Evolutionary conservation across 2,329 filamentous ascomycete genomes (phyloP).

Genomic region (Colletotrichum tabaci): DNA sequence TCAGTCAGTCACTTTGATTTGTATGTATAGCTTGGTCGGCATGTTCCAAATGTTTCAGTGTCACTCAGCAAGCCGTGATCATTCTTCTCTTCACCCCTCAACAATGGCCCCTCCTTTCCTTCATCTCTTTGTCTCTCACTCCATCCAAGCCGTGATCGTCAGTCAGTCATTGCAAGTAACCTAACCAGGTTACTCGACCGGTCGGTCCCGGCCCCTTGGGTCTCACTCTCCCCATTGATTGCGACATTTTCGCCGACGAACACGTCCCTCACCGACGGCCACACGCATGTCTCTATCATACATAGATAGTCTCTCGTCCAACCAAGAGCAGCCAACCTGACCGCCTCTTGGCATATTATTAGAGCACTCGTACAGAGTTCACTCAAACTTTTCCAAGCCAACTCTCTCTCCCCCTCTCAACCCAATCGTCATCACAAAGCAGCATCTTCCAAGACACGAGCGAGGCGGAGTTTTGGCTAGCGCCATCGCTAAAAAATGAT

Average conservation of each 20-base stretch:
- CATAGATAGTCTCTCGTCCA: background rate
- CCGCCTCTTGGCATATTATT: slow-evolving; percentile 10
- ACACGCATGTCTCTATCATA: background rate
- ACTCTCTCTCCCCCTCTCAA: background rate
- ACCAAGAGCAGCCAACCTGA: background rate
- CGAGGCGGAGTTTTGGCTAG: too few relatives aligned
- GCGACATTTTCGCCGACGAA: background rate
- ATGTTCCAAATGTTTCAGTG: too few relatives aligned
- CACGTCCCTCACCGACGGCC: background rate
- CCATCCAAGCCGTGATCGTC: too few relatives aligned
- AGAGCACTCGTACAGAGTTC: background rate
- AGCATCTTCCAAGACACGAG: background rate
- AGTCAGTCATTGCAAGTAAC: too few relatives aligned
- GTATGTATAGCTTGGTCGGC: too few relatives aligned
- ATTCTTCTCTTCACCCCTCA: too few relatives aligned
- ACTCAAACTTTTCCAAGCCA: too few relatives aligned
- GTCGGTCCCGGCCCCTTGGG: background rate
- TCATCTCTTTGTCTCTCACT: too few relatives aligned
- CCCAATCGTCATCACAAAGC: background rate
- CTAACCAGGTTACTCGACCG: too few relatives aligned
- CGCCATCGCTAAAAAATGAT: background rate
- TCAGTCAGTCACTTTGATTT: too few relatives aligned
- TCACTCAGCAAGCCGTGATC: too few relatives aligned
- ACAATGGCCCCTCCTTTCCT: too few relatives aligned
- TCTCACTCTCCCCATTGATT: background rate